Conservation (phyloP, 805 yeast species). For the Candida methanosorbosa region DNA sequence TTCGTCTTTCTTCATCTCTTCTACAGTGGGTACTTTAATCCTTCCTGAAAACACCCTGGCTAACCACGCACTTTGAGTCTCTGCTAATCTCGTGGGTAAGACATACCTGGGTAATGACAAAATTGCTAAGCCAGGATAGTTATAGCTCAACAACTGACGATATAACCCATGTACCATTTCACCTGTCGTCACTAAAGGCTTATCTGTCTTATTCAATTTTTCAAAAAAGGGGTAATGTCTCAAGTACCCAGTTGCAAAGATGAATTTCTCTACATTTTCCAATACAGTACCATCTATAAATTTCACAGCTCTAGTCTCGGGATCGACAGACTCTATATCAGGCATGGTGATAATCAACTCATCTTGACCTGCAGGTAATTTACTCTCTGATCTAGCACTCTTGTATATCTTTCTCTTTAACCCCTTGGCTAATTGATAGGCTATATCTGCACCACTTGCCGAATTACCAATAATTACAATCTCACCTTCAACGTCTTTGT, state of each 20-base stretch:
- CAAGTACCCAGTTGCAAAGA: slow-evolving; percentile 70
- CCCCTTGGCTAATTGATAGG: slow-evolving; percentile 45
- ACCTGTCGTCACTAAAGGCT: slow-evolving; percentile 37
- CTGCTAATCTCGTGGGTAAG: slow-evolving; percentile 53
- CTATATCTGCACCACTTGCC: slow-evolving; percentile 66
- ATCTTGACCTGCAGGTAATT: slow-evolving; percentile 35
- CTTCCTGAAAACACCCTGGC: slow-evolving; percentile 55
- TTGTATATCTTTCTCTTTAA: slow-evolving; percentile 36
- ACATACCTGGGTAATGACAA: slow-evolving; percentile 55
- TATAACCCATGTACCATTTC: slow-evolving; percentile 42
- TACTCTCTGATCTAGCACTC: slow-evolving; percentile 37
- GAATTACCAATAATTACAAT: slow-evolving; percentile 68
- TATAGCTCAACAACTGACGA: slow-evolving; percentile 47
- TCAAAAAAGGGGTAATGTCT: slow-evolving; percentile 52
- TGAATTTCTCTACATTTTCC: slow-evolving; percentile 39
- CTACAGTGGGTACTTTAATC: slow-evolving; percentile 37
- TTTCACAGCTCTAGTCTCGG: slow-evolving; percentile 27
- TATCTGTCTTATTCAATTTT: slow-evolving; percentile 11
- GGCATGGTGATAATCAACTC: slow-evolving; percentile 32
- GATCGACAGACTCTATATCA: slow-evolving; percentile 32
- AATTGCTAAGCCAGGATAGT: slow-evolving; percentile 58
- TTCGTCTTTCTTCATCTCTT: slow-evolving; percentile 39
- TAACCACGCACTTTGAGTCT: slow-evolving; percentile 56
- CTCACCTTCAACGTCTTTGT: slow-evolving; percentile 24
- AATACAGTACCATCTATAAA: slow-evolving; percentile 41